A percentile compares a stretch with the other conserved stretches of the same genome.
phyloP scores from a whole-genome alignment of 306 rosid species.

The Begonia peltatifolia region DNA sequence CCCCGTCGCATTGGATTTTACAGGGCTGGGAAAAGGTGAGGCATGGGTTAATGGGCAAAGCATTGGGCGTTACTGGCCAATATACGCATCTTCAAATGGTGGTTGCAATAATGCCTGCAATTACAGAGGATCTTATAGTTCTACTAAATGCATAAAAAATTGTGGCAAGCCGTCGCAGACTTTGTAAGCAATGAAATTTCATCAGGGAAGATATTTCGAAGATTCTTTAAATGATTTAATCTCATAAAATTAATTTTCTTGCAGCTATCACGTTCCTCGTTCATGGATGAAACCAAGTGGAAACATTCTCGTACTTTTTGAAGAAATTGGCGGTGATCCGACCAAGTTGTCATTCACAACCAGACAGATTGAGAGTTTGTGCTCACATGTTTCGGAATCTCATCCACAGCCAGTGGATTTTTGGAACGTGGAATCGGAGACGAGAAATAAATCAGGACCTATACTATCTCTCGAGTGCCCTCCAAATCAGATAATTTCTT shows the following conservation, averaged over 20 bases:
- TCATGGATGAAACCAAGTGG: conserved; percentile 52
- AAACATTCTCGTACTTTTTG: conserved; percentile 67
- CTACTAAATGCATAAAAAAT: conserved; percentile 56
- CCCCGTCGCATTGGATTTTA: conserved; percentile 82
- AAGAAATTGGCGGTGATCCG: conserved; percentile 83
- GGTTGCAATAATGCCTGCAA: conserved; percentile 46
- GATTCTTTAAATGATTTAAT: conserved; percentile 3
- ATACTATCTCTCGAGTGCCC: conserved; percentile 60
- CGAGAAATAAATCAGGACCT: conserved; percentile 27
- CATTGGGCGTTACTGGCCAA: conserved; percentile 93
- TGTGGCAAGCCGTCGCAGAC: conserved; percentile 84
- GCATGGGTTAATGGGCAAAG: conserved; percentile 98
- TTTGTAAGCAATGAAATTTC: conserved; percentile 35
- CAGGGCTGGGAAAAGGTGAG: conserved; percentile 89
- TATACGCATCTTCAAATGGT: conserved; percentile 24
- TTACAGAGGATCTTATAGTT: conserved; percentile 42
- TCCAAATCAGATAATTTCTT: conserved; percentile 59
- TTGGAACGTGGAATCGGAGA: conserved; percentile 44
- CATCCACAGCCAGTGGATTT: conserved; percentile 61
- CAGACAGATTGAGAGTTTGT: conserved; percentile 45
- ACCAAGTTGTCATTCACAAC: conserved; percentile 44
- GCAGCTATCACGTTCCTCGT: conserved; percentile 76
- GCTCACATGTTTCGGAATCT: conserved; percentile 66
- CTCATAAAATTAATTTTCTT: conserved; percentile 9
- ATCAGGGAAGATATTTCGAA: background rate